Evolutionary conservation across 345 rosid species (phyloP).

Genomic region (Eucalyptus cloeziana): DNA sequence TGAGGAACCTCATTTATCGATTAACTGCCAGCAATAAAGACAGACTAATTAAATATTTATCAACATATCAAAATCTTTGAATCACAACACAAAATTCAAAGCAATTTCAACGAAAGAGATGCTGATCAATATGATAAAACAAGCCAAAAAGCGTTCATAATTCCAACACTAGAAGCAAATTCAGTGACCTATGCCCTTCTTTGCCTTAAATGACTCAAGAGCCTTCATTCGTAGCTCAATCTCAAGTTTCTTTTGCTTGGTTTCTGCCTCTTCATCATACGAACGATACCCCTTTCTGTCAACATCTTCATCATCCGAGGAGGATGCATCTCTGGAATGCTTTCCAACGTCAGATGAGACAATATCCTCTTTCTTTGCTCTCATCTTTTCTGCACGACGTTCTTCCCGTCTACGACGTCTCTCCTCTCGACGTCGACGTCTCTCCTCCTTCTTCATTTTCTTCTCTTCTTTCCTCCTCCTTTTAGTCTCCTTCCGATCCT

Average conservation of each 20-base stretch:
- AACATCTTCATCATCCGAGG: slow-evolving; percentile 39
- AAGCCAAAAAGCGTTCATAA: slow-evolving; percentile 5
- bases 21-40: slow-evolving; percentile 89
- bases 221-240: slow-evolving; percentile 92
- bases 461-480: slow-evolving; percentile 86
- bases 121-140: neutral
- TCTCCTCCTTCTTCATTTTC: slow-evolving; percentile 77
- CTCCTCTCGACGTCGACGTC: slow-evolving; percentile 66
- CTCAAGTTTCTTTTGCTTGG: slow-evolving; percentile 79
- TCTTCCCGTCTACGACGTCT: slow-evolving; percentile 66
- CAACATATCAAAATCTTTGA: slow-evolving; percentile 4
- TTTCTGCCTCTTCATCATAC: slow-evolving; percentile 25
- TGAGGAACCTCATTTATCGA: slow-evolving; percentile 79
- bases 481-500: slow-evolving; percentile 76
- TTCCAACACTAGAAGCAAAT: slow-evolving; percentile 7
- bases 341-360: neutral
- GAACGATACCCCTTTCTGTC: slow-evolving; percentile 9
- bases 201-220: slow-evolving; percentile 86
- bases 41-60: slow-evolving; percentile 48
- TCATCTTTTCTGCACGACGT: slow-evolving; percentile 58
- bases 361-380: slow-evolving; percentile 17
- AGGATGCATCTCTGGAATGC: slow-evolving; percentile 11
- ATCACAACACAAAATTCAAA: neutral
- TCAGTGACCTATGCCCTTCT: slow-evolving; percentile 64
- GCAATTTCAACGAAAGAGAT: neutral